Conservation (phyloP, 148 eudicot genomes). For the Euryodendron excelsum region DNA sequence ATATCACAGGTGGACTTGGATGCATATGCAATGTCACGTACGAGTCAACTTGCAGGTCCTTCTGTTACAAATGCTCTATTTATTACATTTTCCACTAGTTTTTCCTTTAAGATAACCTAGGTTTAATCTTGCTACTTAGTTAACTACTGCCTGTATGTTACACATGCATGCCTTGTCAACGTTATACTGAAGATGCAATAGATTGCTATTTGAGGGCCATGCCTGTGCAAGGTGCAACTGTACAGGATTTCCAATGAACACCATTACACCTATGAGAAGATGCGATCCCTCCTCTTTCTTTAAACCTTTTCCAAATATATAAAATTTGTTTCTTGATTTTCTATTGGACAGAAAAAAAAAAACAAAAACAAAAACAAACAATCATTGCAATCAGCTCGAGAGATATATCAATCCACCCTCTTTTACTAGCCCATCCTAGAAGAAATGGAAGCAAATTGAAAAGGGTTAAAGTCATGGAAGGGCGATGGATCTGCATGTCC, state of each 20-base stretch:
- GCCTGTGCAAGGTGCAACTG: not conserved
- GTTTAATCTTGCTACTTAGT: not conserved
- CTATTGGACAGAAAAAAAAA: not conserved
- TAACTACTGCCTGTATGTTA: not conserved
- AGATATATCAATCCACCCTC: not conserved
- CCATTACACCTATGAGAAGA: not conserved
- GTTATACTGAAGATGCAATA: not conserved
- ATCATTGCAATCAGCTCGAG: not conserved
- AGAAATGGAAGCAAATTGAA: not conserved
- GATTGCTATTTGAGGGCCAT: not conserved
- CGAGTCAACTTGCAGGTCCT: slow-evolving; percentile 80
- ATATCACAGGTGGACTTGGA: slow-evolving; percentile 7
- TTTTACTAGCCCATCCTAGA: not conserved
- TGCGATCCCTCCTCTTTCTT: not conserved
- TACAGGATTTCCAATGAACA: not conserved
- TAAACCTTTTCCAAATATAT: not conserved
- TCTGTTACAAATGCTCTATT: slow-evolving; percentile 8
- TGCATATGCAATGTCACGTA: slow-evolving; percentile 19
- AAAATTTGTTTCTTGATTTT: not conserved
- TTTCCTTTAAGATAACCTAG: not conserved
- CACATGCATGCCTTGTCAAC: not conserved
- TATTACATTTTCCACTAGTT: not conserved
- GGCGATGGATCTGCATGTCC: not conserved
- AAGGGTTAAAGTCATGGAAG: not conserved
- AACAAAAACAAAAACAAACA: not conserved